phyloP scores from a whole-genome alignment of 202 grass and related monocot species.

The Panicum hallii region DNA sequence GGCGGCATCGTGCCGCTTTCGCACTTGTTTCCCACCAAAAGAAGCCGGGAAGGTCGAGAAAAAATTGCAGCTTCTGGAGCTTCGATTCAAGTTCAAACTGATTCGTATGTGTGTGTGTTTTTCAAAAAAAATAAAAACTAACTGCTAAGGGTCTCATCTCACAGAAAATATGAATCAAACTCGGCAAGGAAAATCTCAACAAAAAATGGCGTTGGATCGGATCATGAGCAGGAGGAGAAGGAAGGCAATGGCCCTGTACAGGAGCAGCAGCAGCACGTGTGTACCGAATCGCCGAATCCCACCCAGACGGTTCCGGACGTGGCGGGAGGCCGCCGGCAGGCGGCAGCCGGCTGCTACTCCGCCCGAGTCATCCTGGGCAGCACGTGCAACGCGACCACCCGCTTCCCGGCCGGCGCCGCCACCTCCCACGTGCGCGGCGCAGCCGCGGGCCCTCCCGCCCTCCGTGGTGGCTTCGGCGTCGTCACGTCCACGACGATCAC shows the following conservation, averaged over 20 bases:
- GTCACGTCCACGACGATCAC: conserved; percentile 66
- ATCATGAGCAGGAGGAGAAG: neutral
- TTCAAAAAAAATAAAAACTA: too few species aligned
- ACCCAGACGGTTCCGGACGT: neutral
- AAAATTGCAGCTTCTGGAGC: neutral
- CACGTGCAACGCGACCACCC: conserved; percentile 69
- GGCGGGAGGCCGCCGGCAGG: conserved; percentile 19
- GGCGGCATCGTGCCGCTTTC: too few species aligned
- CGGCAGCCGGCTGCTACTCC: conserved; percentile 18
- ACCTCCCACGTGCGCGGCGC: conserved; percentile 58
- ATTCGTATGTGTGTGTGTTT: too few species aligned
- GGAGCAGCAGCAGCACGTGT: neutral
- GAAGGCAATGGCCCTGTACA: neutral
- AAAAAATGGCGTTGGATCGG: neutral
- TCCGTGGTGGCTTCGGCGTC: neutral
- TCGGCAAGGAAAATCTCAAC: neutral
- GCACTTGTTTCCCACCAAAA: neutral
- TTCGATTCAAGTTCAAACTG: neutral
- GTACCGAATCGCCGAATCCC: neutral
- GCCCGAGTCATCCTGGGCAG: conserved; percentile 68
- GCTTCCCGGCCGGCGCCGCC: conserved; percentile 68
- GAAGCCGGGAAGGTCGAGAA: too few species aligned
- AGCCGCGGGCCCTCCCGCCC: neutral
- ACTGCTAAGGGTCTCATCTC: neutral
- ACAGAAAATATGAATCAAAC: neutral